Percentiles rank a stretch among this genome's conserved stretches.
Evolutionary conservation across 2,329 filamentous ascomycete species (phyloP).

Genomic region (Venturia aucupariae): DNA sequence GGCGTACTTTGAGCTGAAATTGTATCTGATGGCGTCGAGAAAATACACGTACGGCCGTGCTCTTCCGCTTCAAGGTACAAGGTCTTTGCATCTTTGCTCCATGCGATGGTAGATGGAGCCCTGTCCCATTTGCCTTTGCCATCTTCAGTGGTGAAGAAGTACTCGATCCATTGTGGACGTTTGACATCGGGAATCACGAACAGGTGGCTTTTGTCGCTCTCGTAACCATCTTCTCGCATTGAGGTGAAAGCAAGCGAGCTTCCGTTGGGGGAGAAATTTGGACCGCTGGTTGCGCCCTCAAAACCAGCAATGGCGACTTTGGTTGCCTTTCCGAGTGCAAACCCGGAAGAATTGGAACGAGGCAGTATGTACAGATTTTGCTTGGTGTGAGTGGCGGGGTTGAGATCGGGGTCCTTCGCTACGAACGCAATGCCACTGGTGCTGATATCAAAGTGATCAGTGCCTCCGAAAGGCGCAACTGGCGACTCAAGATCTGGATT

Average conservation of each 20-base stretch:
- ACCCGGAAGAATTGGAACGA: slow-evolving; percentile 43
- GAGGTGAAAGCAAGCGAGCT: slow-evolving; percentile 64
- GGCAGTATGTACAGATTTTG: slow-evolving; percentile 70
- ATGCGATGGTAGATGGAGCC: slow-evolving; percentile 42
- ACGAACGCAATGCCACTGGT: slow-evolving; percentile 60
- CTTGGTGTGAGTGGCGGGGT: slow-evolving; percentile 68
- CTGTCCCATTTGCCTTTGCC: slow-evolving; percentile 52
- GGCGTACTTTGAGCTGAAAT: slow-evolving; percentile 18
- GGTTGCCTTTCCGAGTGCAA: slow-evolving; percentile 31
- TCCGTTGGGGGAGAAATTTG: slow-evolving; percentile 67
- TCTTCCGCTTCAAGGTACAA: slow-evolving; percentile 70
- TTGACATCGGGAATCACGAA: slow-evolving; percentile 54
- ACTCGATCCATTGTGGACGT: slow-evolving; percentile 38
- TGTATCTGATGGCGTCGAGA: slow-evolving; percentile 50
- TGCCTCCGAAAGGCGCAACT: slow-evolving; percentile 68
- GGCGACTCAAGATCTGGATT: slow-evolving; percentile 54
- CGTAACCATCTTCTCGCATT: slow-evolving; percentile 70
- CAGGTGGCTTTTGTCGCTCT: slow-evolving; percentile 66
- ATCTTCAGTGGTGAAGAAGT: slow-evolving; percentile 49
- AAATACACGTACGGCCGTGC: slow-evolving; percentile 53
- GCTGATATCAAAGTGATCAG: slow-evolving; percentile 71
- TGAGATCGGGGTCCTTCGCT: slow-evolving; percentile 62
- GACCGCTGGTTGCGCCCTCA: slow-evolving; percentile 55
- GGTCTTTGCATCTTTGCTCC: slow-evolving; percentile 46
- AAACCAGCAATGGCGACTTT: slow-evolving; percentile 48